Percentiles rank a stretch among this genome's conserved stretches.
Evolutionary conservation across 1,139 yeast species (phyloP).

Genomic region (Scheffersomyces cryptocercus): DNA sequence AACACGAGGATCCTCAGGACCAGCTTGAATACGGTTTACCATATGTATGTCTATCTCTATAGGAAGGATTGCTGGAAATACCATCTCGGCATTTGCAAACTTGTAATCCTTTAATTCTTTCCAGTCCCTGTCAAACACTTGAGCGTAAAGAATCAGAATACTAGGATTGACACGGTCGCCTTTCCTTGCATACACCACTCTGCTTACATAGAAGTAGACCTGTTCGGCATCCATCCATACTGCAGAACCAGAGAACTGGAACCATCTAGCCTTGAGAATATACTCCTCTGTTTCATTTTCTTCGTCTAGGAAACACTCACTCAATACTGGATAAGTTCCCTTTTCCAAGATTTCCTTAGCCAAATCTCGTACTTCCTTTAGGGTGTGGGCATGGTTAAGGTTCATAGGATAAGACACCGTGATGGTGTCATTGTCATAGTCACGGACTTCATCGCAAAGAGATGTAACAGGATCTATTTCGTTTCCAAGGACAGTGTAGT

Average conservation of each 20-base stretch:
- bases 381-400: no score
- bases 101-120: slow-evolving; percentile 10
- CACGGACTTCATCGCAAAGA: no score
- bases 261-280: slow-evolving; percentile 14
- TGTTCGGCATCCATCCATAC: slow-evolving; percentile 17
- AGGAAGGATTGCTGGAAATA: slow-evolving; percentile 9
- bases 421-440: no score
- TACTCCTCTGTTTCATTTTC: slow-evolving; percentile 8
- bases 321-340: not conserved
- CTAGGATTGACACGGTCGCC: slow-evolving; percentile 12
- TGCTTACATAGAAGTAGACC: slow-evolving; percentile 16
- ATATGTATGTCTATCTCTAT: slow-evolving; percentile 20
- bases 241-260: slow-evolving; percentile 15
- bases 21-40: slow-evolving; percentile 8
- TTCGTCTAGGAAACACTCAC: slow-evolving; percentile 6
- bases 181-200: slow-evolving; percentile 12
- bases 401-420: no score
- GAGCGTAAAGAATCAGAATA: slow-evolving; percentile 14
- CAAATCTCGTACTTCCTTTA: no score
- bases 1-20: slow-evolving; percentile 15
- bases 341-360: no score
- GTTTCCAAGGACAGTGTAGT: no score
- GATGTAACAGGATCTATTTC: no score
- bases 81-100: slow-evolving; percentile 2
- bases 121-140: slow-evolving; percentile 17